Evolutionary conservation across 768 basidiomycete species (phyloP), one percentile per base, ranked within the genome.

Genomic region (Clavaria fumosa): DNA sequence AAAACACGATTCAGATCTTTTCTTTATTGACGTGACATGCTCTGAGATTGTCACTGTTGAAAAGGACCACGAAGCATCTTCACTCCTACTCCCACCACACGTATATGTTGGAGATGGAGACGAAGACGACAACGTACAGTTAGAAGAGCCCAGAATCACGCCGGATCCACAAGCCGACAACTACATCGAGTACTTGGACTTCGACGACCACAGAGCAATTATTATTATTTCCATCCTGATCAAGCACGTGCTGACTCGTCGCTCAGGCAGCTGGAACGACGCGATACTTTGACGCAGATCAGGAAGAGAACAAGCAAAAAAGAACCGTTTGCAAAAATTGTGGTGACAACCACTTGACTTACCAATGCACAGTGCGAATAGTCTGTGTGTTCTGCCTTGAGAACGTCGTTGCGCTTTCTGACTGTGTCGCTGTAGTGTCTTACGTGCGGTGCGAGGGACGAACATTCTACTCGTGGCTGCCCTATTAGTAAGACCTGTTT

Each of bases 401-500:
- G 22, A 5, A 28, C 22, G 37, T 23, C 14, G 14, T 34, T 35
- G 12, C 28, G 28, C 33, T 23, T 39, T 23, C 35, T 34, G 21
- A 23, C 31, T 40, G 17, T 21, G 20, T 41, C 12, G 36, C 18
- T 9, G 1, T 37, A 86, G 84, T 88, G 84, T 51, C 52, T 80
- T 40, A 84, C 78, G 18, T 88, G 84, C 50, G 84, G 84, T 40
- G 79, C 67, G 21, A 72, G 77, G 35, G 70, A 86, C 47, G 83
- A 86, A 43, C 84, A 88, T 54, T 61, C 65, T 3, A 84, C 84
- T 12, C 64, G 75, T 27, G 72, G 72, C 35, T 88, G 83, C 55
- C 81, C 83, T 2, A 78, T 83, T 43, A 75, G 72, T 55, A 85
- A 85, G 54, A 74, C 69, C 0, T 88, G 84, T 49, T 86, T 72